These are phyloP conservation scores for Monilinia fructicola DNA, from an alignment of 2,329 filamentous ascomycete species.

Conservation along the genomic window DNA sequence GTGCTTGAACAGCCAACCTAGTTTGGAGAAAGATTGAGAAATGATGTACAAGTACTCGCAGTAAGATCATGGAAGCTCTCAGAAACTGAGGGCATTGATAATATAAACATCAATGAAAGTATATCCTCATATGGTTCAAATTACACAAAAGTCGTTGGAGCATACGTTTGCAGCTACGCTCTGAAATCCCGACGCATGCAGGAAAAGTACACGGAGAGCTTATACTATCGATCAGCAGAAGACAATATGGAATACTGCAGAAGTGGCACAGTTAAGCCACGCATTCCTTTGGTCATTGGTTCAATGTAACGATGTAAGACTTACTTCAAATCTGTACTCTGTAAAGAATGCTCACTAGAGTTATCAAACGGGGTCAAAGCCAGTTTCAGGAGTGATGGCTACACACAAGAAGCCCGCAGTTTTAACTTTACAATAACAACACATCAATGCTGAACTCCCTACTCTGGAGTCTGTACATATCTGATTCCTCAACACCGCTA, in stretches of 20 bases:
- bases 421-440: constrained; percentile 3
- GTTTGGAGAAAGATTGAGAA: not conserved
- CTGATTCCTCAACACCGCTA: not conserved
- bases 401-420: not conserved
- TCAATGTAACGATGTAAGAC: not conserved
- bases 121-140: not conserved
- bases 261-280: constrained; percentile 8
- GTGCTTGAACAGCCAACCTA: not conserved
- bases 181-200: not conserved
- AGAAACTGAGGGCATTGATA: not conserved
- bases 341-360: constrained; percentile 8
- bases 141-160: not conserved
- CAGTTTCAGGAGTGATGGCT: not conserved
- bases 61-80: constrained; percentile 6
- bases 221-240: not conserved
- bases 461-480: not conserved
- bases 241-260: not conserved
- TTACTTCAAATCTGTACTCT: not conserved
- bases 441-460: not conserved
- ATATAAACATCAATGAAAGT: not conserved
- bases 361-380: not conserved
- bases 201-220: not conserved
- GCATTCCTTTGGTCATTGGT: not conserved
- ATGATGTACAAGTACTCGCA: too few species aligned
- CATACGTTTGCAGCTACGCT: not conserved